These are phyloP conservation scores for Thelonectria discophora DNA, from an alignment of 2,329 filamentous ascomycete genomes.

Conservation along the genomic window DNA sequence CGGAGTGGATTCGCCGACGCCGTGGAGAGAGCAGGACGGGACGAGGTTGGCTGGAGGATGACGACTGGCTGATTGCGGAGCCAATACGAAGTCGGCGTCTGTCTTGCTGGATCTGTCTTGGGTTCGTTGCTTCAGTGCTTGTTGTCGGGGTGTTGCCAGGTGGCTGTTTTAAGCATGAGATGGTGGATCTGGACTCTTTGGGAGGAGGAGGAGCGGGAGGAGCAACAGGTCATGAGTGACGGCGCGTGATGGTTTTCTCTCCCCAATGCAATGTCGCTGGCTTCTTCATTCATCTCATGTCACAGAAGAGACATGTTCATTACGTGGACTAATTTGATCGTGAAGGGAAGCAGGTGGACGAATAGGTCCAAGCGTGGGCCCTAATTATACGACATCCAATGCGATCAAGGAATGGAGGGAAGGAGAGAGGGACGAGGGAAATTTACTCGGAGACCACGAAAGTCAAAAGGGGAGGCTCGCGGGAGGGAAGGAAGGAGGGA, in stretches of 20 bases:
- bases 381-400: not conserved
- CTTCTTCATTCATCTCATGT: not conserved
- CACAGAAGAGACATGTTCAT: slow-evolving; percentile 1
- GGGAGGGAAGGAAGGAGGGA: not conserved
- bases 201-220: slow-evolving; percentile 21
- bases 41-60: slow-evolving; percentile 23
- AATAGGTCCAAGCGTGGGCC: slow-evolving; percentile 3
- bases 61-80: slow-evolving; percentile 19
- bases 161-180: slow-evolving; percentile 17
- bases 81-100: slow-evolving; percentile 20
- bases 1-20: slow-evolving; percentile 11
- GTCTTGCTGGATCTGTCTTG: slow-evolving; percentile 16
- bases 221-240: slow-evolving; percentile 1
- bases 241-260: not conserved
- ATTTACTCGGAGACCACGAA: not conserved
- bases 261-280: not conserved
- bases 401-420: not conserved
- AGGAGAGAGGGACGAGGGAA: not conserved
- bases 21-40: slow-evolving; percentile 12
- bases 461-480: not conserved
- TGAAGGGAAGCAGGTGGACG: not conserved
- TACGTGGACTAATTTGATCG: slow-evolving; percentile 4
- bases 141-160: slow-evolving; percentile 11
- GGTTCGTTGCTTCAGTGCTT: not conserved
- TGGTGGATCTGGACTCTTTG: slow-evolving; percentile 19